A percentile compares a stretch with the other conserved stretches of the same genome.
These are phyloP conservation scores for Stephania japonica DNA, from an alignment of 164 flowering plant species.

Conservation along the genomic window DNA sequence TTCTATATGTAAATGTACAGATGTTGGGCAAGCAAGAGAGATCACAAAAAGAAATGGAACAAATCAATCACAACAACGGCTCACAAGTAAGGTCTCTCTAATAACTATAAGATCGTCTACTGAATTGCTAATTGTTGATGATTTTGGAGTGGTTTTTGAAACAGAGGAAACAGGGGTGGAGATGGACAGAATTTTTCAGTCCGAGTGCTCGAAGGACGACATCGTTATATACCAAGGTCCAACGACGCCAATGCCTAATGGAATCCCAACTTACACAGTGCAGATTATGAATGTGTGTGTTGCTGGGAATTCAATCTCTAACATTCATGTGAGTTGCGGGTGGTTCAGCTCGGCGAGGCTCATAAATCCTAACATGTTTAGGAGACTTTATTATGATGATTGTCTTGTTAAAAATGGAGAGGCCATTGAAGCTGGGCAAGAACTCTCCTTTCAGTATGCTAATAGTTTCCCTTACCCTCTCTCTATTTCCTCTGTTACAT, in stretches of 20 bases:
- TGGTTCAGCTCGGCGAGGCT: slow-evolving; percentile 57
- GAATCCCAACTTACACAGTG: slow-evolving; percentile 66
- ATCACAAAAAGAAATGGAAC: no score
- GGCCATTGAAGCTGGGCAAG: slow-evolving; percentile 30
- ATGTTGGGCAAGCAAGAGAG: no score
- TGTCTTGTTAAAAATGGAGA: slow-evolving; percentile 57
- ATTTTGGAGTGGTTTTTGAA: not conserved
- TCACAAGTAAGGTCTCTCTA: no score
- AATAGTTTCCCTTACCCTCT: slow-evolving; percentile 43
- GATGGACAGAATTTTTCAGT: slow-evolving; percentile 18
- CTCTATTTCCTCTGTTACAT: slow-evolving; percentile 34
- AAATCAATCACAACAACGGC: no score
- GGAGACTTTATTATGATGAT: slow-evolving; percentile 31
- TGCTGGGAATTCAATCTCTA: slow-evolving; percentile 34
- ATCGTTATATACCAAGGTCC: slow-evolving; percentile 49
- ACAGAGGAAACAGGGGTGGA: slow-evolving; percentile 9
- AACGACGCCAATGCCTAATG: slow-evolving; percentile 48
- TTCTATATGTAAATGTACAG: no score
- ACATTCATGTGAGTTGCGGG: slow-evolving; percentile 54
- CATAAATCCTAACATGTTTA: slow-evolving; percentile 43
- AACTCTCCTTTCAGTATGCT: slow-evolving; percentile 50
- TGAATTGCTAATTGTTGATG: no score
- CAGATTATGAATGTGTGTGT: slow-evolving; percentile 37
- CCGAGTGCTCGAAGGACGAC: slow-evolving; percentile 42
- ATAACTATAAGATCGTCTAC: no score